phyloP scores from a whole-genome alignment of 108 stramenopile species.

The Heterococcus sp. region DNA sequence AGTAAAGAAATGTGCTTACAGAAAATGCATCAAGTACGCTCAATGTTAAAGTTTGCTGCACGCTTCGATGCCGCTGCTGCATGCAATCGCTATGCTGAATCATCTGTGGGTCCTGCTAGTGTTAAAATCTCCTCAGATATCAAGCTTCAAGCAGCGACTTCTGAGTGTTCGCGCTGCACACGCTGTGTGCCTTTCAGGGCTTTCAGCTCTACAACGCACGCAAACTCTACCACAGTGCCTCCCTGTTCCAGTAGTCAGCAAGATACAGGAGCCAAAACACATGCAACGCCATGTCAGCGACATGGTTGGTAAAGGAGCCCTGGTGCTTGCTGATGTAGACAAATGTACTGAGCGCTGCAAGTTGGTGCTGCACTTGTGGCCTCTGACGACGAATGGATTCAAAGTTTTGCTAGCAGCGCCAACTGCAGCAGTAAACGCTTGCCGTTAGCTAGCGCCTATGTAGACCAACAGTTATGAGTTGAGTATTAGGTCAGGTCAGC shows the following conservation, averaged over 20 bases:
- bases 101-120: no score
- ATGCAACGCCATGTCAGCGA: no score
- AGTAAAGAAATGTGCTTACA: no score
- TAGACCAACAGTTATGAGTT: not conserved
- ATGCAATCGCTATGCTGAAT: no score
- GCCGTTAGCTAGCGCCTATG: no score
- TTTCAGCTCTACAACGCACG: slow-evolving; percentile 56
- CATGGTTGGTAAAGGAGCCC: not conserved
- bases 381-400: not conserved
- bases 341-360: not conserved
- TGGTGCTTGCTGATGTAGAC: not conserved
- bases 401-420: not conserved
- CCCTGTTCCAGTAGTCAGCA: no score
- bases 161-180: slow-evolving; percentile 25
- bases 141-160: slow-evolving; percentile 40
- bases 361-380: not conserved
- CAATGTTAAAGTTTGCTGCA: no score
- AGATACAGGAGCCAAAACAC: no score
- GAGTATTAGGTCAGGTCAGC: not conserved
- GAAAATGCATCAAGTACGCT: no score
- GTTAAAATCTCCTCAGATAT: slow-evolving; percentile 40
- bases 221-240: slow-evolving; percentile 55
- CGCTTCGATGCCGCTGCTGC: no score
- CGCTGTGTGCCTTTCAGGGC: slow-evolving; percentile 28
- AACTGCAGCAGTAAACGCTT: not conserved